Percentiles rank a stretch among this genome's conserved stretches.
phyloP scores from a whole-genome alignment of 306 rosid genomes.

The Acacia acuminata region DNA sequence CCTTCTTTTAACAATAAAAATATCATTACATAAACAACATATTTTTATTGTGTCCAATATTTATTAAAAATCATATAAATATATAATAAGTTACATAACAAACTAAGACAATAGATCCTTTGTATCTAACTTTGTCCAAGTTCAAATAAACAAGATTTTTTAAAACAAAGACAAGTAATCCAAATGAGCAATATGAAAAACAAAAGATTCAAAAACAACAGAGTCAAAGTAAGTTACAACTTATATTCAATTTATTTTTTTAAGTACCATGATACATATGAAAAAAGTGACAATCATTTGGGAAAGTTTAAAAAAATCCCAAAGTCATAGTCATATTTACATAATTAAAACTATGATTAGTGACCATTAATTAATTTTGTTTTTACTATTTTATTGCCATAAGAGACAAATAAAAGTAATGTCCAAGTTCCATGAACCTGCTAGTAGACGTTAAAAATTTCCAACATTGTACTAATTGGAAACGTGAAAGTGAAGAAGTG shows the following conservation, averaged over 20 bases:
- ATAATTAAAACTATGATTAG: not conserved
- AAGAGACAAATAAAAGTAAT: not conserved
- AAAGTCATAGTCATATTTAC: not conserved
- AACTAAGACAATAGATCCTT: not conserved
- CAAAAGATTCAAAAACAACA: not conserved
- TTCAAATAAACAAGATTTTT: not conserved
- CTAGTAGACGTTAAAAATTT: not conserved
- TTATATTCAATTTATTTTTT: not conserved
- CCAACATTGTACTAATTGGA: not conserved
- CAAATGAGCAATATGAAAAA: not conserved
- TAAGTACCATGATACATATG: not conserved
- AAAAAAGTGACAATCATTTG: not conserved
- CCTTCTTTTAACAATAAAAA: not conserved
- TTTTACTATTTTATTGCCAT: not conserved
- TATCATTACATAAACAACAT: not conserved
- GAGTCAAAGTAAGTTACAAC: not conserved
- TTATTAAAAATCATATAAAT: not conserved
- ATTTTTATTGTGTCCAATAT: not conserved
- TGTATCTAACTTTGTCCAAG: not conserved
- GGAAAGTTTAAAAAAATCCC: not conserved
- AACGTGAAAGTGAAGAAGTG: not conserved
- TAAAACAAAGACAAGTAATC: not conserved
- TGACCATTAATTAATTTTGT: not conserved
- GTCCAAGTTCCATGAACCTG: not conserved
- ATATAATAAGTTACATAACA: not conserved